phyloP scores from a whole-genome alignment of 495 filamentous ascomycete genomes.

The Aspergillus biplanus region DNA sequence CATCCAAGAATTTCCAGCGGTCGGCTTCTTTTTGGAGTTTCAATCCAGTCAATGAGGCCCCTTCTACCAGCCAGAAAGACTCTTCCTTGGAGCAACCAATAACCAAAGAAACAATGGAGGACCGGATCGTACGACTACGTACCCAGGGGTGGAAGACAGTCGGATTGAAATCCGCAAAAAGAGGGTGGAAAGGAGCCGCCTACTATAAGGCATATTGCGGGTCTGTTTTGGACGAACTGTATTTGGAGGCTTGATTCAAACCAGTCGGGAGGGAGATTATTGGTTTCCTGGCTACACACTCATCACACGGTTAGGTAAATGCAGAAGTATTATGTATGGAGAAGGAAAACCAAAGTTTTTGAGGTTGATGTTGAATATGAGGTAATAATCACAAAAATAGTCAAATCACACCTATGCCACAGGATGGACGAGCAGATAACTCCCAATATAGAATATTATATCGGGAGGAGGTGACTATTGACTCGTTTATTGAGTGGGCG shows the following conservation, averaged over 20 bases:
- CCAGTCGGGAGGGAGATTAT: background rate
- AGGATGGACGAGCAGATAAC: no score
- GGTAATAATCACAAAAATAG: background rate
- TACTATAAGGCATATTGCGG: slow-evolving; percentile 43
- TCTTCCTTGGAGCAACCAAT: background rate
- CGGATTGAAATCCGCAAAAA: slow-evolving; percentile 33
- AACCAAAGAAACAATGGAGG: slow-evolving; percentile 35
- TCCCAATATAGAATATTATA: no score
- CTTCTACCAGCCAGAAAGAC: background rate
- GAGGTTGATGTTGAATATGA: background rate
- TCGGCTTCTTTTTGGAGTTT: slow-evolving; percentile 49
- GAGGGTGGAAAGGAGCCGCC: slow-evolving; percentile 42
- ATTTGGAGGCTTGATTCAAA: slow-evolving; percentile 22
- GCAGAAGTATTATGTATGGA: background rate
- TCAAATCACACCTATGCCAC: background rate
- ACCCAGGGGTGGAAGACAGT: slow-evolving; percentile 40
- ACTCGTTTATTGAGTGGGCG: no score
- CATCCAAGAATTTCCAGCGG: slow-evolving; percentile 29
- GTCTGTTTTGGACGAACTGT: slow-evolving; percentile 38
- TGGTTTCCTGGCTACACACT: background rate
- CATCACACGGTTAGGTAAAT: background rate
- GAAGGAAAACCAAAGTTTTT: background rate
- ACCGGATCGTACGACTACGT: slow-evolving; percentile 40
- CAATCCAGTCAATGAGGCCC: slow-evolving; percentile 25
- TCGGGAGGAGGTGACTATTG: no score